Conservation (phyloP, 2,329 filamentous ascomycete genomes). For the Trichoderma polysporum region DNA sequence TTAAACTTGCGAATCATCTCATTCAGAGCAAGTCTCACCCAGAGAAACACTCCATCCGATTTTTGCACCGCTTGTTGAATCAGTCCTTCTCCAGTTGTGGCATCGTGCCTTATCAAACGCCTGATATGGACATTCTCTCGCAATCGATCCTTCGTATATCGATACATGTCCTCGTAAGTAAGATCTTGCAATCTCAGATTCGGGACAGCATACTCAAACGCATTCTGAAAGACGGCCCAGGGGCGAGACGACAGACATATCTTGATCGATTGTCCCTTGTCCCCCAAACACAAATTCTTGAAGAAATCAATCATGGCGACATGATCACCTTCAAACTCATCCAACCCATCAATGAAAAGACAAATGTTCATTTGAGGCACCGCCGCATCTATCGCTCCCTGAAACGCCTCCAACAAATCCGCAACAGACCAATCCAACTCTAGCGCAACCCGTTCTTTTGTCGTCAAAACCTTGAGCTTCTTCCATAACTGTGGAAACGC, state of each 20-base stretch:
- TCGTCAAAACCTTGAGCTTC: constrained; percentile 30
- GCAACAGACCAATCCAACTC: constrained; percentile 33
- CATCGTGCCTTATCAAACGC: constrained; percentile 19
- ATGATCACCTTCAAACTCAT: constrained; percentile 37
- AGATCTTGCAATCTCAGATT: constrained; percentile 31
- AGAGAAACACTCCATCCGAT: constrained; percentile 37
- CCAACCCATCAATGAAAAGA: constrained; percentile 34
- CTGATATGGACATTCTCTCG: constrained; percentile 22
- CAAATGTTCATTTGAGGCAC: constrained; percentile 29
- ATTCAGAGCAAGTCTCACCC: constrained; percentile 34
- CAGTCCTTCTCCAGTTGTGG: constrained; percentile 3
- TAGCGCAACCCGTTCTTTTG: constrained; percentile 33
- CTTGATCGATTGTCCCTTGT: constrained; percentile 28
- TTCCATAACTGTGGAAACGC: constrained; percentile 34
- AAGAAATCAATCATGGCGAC: constrained; percentile 32
- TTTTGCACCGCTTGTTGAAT: constrained; percentile 25
- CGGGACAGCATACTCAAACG: constrained; percentile 29
- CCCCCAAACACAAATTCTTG: constrained; percentile 24
- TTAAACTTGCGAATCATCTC: constrained; percentile 28
- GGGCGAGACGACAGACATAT: constrained; percentile 37
- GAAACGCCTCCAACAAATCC: constrained; percentile 32
- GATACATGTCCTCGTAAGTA: constrained; percentile 30
- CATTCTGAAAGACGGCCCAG: constrained; percentile 30
- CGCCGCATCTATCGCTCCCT: constrained; percentile 26
- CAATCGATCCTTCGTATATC: constrained; percentile 29